These are phyloP conservation scores for Naganishia onofrii DNA, from an alignment of 768 basidiomycete genomes.

Conservation along the genomic window DNA sequence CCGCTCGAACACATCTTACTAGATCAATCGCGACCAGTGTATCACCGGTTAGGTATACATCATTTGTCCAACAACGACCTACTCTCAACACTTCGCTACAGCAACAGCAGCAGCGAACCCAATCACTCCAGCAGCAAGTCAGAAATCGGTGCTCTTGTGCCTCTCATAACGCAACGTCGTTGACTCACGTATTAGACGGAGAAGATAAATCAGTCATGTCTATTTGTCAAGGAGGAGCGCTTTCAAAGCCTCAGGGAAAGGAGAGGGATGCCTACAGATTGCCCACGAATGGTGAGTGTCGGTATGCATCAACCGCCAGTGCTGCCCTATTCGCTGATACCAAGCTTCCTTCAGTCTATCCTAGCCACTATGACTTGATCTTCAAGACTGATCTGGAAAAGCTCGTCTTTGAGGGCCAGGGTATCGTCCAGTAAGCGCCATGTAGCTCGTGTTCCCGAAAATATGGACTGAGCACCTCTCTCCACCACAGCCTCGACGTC, in stretches of 20 bases:
- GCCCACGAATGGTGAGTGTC: slow-evolving; percentile 25
- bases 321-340: background rate
- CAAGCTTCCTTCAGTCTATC: slow-evolving; percentile 25
- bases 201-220: slow-evolving; percentile 25
- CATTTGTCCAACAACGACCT: background rate
- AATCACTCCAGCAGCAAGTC: slow-evolving; percentile 14
- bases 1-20: background rate
- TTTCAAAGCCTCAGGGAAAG: background rate
- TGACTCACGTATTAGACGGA: slow-evolving; percentile 21
- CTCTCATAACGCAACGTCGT: slow-evolving; percentile 18
- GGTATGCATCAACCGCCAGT: background rate
- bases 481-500: slow-evolving; percentile 22
- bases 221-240: slow-evolving; percentile 20
- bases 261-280: slow-evolving; percentile 26
- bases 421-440: slow-evolving; percentile 20
- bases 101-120: background rate
- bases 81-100: background rate
- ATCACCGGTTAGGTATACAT: background rate
- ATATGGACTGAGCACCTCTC: background rate
- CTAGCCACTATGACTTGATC: slow-evolving; percentile 52
- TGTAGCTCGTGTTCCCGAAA: background rate
- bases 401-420: slow-evolving; percentile 68
- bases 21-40: slow-evolving; percentile 9
- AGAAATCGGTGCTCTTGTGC: slow-evolving; percentile 27
- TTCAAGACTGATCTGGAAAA: slow-evolving; percentile 66